Conservation (phyloP, 306 rosid species). For the Quillaja saponaria region DNA sequence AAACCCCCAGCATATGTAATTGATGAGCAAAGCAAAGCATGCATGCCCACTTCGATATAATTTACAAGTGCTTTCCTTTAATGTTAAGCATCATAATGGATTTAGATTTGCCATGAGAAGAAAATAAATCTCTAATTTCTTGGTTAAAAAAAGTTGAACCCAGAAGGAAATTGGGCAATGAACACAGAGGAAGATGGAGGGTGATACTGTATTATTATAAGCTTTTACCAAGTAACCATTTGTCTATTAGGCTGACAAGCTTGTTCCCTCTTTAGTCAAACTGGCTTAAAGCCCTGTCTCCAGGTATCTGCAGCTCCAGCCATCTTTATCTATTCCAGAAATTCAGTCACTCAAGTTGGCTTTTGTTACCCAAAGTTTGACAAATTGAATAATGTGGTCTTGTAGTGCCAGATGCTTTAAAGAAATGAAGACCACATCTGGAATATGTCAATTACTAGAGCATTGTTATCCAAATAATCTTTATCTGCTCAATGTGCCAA, state of each 20-base stretch:
- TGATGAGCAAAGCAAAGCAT: background rate
- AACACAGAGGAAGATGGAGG: too few species aligned
- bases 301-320: slow-evolving; percentile 10
- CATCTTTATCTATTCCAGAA: slow-evolving; percentile 30
- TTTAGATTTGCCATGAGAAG: too few species aligned
- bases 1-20: slow-evolving; percentile 18
- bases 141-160: too few species aligned
- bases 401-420: background rate
- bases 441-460: too few species aligned
- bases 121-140: too few species aligned
- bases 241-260: slow-evolving; percentile 34
- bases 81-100: too few species aligned
- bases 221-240: background rate
- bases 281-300: slow-evolving; percentile 21
- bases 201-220: background rate
- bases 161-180: too few species aligned
- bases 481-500: background rate
- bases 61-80: too few species aligned
- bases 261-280: slow-evolving; percentile 27
- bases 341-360: slow-evolving; percentile 10
- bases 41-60: slow-evolving; percentile 25
- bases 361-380: slow-evolving; percentile 32
- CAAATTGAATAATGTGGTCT: slow-evolving; percentile 33
- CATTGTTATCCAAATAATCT: slow-evolving; percentile 1
- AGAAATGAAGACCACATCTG: background rate